Percentiles rank a stretch among this genome's conserved stretches.
Conservation (phyloP, 306 rosid species). For the Cicer arietinum region DNA sequence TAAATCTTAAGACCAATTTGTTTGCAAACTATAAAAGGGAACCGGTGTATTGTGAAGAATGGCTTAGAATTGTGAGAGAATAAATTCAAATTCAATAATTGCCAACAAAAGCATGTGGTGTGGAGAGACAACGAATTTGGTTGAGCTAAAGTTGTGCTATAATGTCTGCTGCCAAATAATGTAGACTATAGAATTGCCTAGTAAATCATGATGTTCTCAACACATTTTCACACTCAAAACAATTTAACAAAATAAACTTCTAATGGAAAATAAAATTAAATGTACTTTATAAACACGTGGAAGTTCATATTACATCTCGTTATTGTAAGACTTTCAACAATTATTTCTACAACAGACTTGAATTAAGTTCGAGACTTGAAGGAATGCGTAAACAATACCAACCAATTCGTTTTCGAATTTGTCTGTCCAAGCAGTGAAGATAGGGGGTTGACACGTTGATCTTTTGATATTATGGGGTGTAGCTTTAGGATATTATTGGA, state of each 20-base stretch:
- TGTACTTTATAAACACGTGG: too few species aligned
- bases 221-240: too few species aligned
- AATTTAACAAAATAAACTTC: too few species aligned
- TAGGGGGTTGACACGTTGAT: neutral
- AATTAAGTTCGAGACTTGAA: neutral
- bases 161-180: slow-evolving; percentile 11
- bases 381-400: neutral
- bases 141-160: slow-evolving; percentile 14
- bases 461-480: too few species aligned
- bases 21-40: neutral
- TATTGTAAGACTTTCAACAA: too few species aligned
- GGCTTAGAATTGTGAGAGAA: neutral
- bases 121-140: slow-evolving; percentile 40
- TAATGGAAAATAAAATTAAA: too few species aligned
- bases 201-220: neutral
- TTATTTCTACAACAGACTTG: neutral
- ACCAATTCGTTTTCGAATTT: neutral
- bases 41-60: neutral
- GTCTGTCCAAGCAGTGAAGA: neutral
- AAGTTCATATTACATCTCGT: too few species aligned
- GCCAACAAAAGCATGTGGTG: slow-evolving; percentile 47
- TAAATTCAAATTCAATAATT: slow-evolving; percentile 31
- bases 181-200: neutral
- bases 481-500: too few species aligned
- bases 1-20: too few species aligned